phyloP scores from a whole-genome alignment of 1,139 yeast species.

The Suhomyces anneliseae region DNA sequence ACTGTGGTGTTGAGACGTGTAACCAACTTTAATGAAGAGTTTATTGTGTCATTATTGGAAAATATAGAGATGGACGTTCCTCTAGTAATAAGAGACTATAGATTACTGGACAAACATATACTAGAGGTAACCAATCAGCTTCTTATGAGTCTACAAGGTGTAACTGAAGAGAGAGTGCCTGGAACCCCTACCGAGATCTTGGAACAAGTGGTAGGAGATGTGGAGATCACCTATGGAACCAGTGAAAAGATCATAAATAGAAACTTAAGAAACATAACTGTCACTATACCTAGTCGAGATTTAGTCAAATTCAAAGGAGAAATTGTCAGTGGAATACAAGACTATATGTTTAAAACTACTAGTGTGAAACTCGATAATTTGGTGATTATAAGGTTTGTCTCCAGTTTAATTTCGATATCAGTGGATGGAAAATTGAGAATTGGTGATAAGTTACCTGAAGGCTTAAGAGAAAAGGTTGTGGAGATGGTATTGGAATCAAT shows the following conservation, averaged over 20 bases:
- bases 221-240: constrained; percentile 15
- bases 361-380: constrained; percentile 23
- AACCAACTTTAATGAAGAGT: constrained; percentile 7
- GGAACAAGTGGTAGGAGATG: constrained; percentile 12
- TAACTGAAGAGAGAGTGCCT: constrained; percentile 2
- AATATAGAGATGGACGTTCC: constrained; percentile 12
- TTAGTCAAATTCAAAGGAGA: constrained; percentile 11
- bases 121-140: constrained; percentile 11
- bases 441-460: constrained; percentile 10
- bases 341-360: constrained; percentile 20
- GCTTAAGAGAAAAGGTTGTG: constrained; percentile 7
- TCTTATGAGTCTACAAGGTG: constrained; percentile 4
- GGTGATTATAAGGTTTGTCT: constrained; percentile 20
- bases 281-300: constrained; percentile 27
- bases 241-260: constrained; percentile 13
- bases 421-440: constrained; percentile 23
- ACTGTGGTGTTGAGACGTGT: constrained; percentile 12
- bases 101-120: constrained; percentile 10
- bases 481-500: constrained; percentile 9
- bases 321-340: constrained; percentile 12
- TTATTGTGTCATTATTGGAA: constrained; percentile 11
- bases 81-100: constrained; percentile 13
- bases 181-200: constrained; percentile 3
- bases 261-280: constrained; percentile 22
- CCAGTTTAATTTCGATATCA: constrained; percentile 21